Percentiles rank a stretch among this genome's conserved stretches.
Conservation (phyloP, 1,284 basidiomycete species). For the Stereum hirsutum region DNA sequence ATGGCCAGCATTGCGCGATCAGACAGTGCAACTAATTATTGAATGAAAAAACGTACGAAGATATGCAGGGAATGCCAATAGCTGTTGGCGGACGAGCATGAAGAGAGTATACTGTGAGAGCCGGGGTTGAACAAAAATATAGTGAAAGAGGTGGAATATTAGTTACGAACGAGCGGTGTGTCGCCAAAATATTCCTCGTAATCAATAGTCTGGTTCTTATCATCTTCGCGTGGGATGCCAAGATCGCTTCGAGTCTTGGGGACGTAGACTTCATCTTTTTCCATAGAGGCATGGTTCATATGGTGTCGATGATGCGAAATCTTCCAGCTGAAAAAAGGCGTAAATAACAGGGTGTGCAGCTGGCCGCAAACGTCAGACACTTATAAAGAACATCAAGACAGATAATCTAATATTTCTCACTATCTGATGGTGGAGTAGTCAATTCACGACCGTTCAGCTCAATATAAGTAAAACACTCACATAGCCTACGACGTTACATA, state of each 20-base stretch:
- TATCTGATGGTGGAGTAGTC: constrained; percentile 14
- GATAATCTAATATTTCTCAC: too few relatives aligned
- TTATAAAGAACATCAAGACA: too few relatives aligned
- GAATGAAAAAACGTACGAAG: constrained; percentile 29
- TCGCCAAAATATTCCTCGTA: constrained; percentile 51
- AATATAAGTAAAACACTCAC: constrained; percentile 9
- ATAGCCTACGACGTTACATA: constrained; percentile 20
- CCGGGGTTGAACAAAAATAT: too few relatives aligned
- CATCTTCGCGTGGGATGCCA: constrained; percentile 18
- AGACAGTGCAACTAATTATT: not conserved
- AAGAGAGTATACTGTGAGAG: constrained; percentile 48
- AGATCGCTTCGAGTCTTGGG: constrained; percentile 46
- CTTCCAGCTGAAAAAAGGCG: constrained; percentile 31
- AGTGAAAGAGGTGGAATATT: too few relatives aligned
- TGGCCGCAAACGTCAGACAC: too few relatives aligned
- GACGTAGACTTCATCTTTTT: constrained; percentile 54
- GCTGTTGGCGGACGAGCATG: constrained; percentile 50
- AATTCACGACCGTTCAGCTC: not conserved
- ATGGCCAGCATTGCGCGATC: not conserved
- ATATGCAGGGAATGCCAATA: constrained; percentile 70
- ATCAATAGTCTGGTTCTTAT: constrained; percentile 26
- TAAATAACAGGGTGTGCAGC: constrained; percentile 25
- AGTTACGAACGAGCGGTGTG: constrained; percentile 47
- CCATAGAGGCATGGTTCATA: constrained; percentile 29
- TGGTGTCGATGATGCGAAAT: constrained; percentile 31